Conservation (phyloP, 2,329 filamentous ascomycete genomes). For the Hypomyces perniciosus region DNA sequence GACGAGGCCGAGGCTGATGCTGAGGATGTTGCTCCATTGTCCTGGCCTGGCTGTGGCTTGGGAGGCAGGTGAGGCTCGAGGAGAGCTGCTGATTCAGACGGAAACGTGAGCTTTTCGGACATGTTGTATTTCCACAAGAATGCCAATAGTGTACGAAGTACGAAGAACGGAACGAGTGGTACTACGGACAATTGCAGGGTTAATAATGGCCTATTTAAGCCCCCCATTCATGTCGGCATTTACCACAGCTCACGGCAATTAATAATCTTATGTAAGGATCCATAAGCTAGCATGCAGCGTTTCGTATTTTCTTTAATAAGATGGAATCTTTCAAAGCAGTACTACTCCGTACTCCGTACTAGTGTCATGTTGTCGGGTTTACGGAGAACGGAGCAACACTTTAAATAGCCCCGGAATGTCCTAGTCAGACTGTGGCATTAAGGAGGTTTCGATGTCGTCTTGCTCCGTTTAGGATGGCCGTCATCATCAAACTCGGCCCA, state of each 20-base stretch:
- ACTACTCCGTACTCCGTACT: no score
- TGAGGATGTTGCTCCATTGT: no score
- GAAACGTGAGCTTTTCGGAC: slow-evolving; percentile 30
- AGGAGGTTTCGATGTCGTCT: slow-evolving; percentile 41
- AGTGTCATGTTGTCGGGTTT: no score
- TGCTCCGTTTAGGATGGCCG: slow-evolving; percentile 56
- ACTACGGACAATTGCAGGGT: no score
- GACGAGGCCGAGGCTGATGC: background rate
- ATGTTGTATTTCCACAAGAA: slow-evolving; percentile 17
- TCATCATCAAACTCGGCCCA: slow-evolving; percentile 87
- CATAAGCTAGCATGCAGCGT: no score
- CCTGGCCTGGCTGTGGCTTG: background rate
- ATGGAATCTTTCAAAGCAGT: no score
- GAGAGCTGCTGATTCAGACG: slow-evolving; percentile 24
- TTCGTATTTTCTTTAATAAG: no score
- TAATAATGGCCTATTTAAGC: no score
- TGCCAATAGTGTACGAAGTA: background rate
- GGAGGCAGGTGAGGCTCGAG: slow-evolving; percentile 31
- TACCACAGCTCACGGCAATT: no score
- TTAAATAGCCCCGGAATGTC: background rate
- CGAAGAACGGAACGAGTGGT: background rate
- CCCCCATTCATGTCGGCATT: no score
- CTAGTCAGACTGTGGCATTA: slow-evolving; percentile 30
- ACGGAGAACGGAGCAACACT: no score
- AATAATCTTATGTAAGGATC: no score